Conservation (phyloP, 208 protist species). For the Wallacemonas sp. region DNA sequence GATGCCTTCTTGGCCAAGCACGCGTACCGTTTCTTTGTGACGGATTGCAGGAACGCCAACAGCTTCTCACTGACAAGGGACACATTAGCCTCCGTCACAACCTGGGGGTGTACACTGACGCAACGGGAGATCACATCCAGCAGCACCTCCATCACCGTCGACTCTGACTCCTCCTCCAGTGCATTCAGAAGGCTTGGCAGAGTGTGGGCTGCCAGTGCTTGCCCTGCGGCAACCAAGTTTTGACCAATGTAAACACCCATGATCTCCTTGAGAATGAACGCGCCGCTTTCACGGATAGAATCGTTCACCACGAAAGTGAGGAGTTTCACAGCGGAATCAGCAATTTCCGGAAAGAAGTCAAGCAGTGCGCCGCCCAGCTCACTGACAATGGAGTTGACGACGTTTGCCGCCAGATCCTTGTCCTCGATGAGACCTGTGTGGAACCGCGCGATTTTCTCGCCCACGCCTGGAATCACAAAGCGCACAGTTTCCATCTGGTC, state of each 20-base stretch:
- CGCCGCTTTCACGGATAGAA: constrained; percentile 68
- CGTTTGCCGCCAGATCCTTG: constrained; percentile 81
- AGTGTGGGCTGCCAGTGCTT: constrained; percentile 46
- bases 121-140: constrained; percentile 63
- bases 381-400: constrained; percentile 67
- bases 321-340: constrained; percentile 55
- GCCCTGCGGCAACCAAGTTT: constrained; percentile 28
- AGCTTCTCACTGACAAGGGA: constrained; percentile 68
- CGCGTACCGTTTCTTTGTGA: constrained; percentile 50
- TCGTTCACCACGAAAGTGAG: constrained; percentile 62
- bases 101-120: constrained; percentile 48
- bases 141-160: constrained; percentile 60
- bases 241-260: constrained; percentile 48
- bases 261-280: constrained; percentile 71
- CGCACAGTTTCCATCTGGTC: constrained; percentile 49
- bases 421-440: constrained; percentile 87
- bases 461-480: constrained; percentile 72
- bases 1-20: constrained; percentile 46
- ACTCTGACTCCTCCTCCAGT: constrained; percentile 65
- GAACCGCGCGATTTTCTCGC: constrained; percentile 70
- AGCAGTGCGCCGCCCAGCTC: constrained; percentile 55
- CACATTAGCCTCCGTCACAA: constrained; percentile 59
- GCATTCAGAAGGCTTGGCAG: constrained; percentile 58
- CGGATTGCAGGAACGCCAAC: constrained; percentile 48
- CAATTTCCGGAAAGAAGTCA: constrained; percentile 68